phyloP scores from a whole-genome alignment of 495 filamentous ascomycete genomes.

The Aspergillus bertholletiae region DNA sequence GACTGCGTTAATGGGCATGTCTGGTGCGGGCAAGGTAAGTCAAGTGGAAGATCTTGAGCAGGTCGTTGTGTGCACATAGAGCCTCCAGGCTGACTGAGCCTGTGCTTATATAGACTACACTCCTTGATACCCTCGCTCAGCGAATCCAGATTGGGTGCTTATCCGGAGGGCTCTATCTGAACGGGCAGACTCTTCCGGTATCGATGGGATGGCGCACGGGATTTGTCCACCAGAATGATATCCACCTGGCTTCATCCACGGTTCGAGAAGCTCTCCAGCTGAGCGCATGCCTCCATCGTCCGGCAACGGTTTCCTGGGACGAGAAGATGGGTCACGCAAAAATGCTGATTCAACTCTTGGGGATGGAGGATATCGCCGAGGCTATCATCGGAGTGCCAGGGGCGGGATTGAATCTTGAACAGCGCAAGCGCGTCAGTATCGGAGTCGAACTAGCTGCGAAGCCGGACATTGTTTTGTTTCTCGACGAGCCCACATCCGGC shows the following conservation, averaged over 20 bases:
- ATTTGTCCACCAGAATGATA: slow-evolving; percentile 66
- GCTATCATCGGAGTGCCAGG: slow-evolving; percentile 30
- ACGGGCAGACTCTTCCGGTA: slow-evolving; percentile 24
- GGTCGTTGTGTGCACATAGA: too few relatives aligned
- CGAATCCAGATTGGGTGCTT: slow-evolving; percentile 23
- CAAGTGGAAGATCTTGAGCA: too few relatives aligned
- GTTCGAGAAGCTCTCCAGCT: slow-evolving; percentile 47
- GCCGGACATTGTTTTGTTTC: slow-evolving; percentile 60
- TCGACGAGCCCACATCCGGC: slow-evolving; percentile 65
- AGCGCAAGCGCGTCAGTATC: slow-evolving; percentile 59
- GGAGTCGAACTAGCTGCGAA: slow-evolving; percentile 74
- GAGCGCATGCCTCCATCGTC: slow-evolving; percentile 43
- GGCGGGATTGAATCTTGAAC: slow-evolving; percentile 31
- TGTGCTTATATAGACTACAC: slow-evolving; percentile 47
- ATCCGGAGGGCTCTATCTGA: slow-evolving; percentile 24
- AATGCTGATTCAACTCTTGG: slow-evolving; percentile 26
- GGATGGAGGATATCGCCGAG: slow-evolving; percentile 27
- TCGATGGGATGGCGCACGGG: slow-evolving; percentile 48
- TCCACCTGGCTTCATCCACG: slow-evolving; percentile 52
- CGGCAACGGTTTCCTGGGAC: slow-evolving; percentile 19
- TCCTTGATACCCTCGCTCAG: slow-evolving; percentile 46
- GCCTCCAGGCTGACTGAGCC: background rate
- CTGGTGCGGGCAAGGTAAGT: slow-evolving; percentile 60
- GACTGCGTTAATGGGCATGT: slow-evolving; percentile 65
- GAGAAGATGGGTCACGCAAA: slow-evolving; percentile 37